phyloP scores from a whole-genome alignment of 2,329 filamentous ascomycete genomes.

The Curvularia eragrostidis region DNA sequence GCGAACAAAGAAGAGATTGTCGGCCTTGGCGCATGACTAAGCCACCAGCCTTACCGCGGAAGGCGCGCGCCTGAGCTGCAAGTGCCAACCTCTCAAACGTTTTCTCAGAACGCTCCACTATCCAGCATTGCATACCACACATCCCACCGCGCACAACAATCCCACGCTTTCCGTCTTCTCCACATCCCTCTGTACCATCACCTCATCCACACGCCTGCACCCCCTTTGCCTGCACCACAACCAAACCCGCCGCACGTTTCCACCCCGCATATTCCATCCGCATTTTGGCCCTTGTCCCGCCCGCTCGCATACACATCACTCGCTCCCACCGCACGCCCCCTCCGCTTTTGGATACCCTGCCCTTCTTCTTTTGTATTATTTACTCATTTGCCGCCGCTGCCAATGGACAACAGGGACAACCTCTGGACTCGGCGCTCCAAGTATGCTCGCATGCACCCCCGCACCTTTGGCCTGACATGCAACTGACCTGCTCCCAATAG shows the following conservation, averaged over 20 bases:
- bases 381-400: slow-evolving; percentile 22
- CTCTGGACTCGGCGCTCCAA: slow-evolving; percentile 84
- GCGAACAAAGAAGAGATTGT: slow-evolving; percentile 31
- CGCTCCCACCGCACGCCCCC: slow-evolving; percentile 47
- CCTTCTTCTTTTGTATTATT: slow-evolving; percentile 13
- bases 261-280: slow-evolving; percentile 15
- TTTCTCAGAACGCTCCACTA: slow-evolving; percentile 35
- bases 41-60: slow-evolving; percentile 23
- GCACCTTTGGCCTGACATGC: slow-evolving; percentile 16
- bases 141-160: slow-evolving; percentile 23
- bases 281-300: slow-evolving; percentile 35
- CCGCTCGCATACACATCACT: slow-evolving; percentile 34
- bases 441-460: slow-evolving; percentile 59
- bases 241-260: slow-evolving; percentile 11
- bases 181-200: slow-evolving; percentile 11
- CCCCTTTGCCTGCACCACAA: slow-evolving; percentile 8
- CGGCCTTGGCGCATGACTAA: slow-evolving; percentile 23
- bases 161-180: slow-evolving; percentile 9
- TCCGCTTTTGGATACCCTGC: slow-evolving; percentile 38
- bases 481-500: slow-evolving; percentile 57
- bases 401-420: slow-evolving; percentile 54
- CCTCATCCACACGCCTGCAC: slow-evolving; percentile 10
- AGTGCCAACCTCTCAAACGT: slow-evolving; percentile 38
- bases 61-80: slow-evolving; percentile 32
- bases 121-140: slow-evolving; percentile 28